Conservation (phyloP, 441 rosid genomes). For the Arabidopsis lyrata region DNA sequence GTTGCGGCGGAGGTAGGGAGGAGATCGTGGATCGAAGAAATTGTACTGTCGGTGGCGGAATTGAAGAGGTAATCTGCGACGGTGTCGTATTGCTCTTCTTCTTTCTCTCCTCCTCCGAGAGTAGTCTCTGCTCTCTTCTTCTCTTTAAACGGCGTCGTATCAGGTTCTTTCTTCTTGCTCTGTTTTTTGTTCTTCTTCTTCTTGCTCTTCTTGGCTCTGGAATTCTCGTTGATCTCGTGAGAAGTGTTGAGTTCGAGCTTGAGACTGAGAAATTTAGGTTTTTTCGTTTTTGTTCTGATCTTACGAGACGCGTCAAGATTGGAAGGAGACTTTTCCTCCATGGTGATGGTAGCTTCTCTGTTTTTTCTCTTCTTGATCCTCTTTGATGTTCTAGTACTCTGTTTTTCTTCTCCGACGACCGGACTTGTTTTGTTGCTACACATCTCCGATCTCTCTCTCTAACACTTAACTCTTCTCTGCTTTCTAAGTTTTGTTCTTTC, state of each 20-base stretch:
- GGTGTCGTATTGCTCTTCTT: slow-evolving; percentile 53
- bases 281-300: slow-evolving; percentile 63
- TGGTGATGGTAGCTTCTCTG: slow-evolving; percentile 19
- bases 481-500: neutral
- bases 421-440: slow-evolving; percentile 36
- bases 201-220: slow-evolving; percentile 11
- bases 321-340: slow-evolving; percentile 33
- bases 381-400: slow-evolving; percentile 36
- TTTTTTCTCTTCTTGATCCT: slow-evolving; percentile 41
- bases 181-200: slow-evolving; percentile 19
- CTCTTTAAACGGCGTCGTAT: slow-evolving; percentile 21
- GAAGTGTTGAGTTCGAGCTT: slow-evolving; percentile 49
- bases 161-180: slow-evolving; percentile 35
- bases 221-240: slow-evolving; percentile 31
- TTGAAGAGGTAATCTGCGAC: slow-evolving; percentile 60
- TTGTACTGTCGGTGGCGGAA: slow-evolving; percentile 57
- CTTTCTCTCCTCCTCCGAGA: slow-evolving; percentile 27
- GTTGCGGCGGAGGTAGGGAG: slow-evolving; percentile 52
- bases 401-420: slow-evolving; percentile 36
- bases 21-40: slow-evolving; percentile 63
- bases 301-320: slow-evolving; percentile 48
- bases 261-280: slow-evolving; percentile 68
- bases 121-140: slow-evolving; percentile 29
- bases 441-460: slow-evolving; percentile 41
- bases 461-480: neutral